Conservation (phyloP, 441 rosid species). For the Omphalea diandra region DNA sequence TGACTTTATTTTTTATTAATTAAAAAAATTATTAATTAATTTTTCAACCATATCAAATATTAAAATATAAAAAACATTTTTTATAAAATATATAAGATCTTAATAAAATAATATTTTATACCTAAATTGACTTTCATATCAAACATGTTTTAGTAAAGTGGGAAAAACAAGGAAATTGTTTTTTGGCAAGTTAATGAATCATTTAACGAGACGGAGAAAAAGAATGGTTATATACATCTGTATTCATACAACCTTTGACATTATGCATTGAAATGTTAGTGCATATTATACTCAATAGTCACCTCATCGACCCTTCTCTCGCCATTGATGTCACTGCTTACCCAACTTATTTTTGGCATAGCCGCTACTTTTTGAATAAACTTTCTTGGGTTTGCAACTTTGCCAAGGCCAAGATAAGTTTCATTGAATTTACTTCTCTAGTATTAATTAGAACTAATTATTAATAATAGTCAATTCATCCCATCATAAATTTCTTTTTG, state of each 20-base stretch:
- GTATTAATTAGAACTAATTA: not conserved
- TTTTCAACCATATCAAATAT: too few relatives aligned
- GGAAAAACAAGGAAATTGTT: too few relatives aligned
- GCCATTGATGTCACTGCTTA: conserved; percentile 14
- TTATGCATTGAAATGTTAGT: not conserved
- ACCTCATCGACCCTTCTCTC: not conserved
- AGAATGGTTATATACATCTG: too few relatives aligned
- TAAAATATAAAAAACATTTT: too few relatives aligned
- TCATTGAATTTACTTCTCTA: not conserved
- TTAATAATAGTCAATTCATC: not conserved
- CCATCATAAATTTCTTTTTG: not conserved
- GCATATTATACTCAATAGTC: not conserved
- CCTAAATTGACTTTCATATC: too few relatives aligned
- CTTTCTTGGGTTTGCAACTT: not conserved
- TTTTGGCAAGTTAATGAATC: too few relatives aligned
- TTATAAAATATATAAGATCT: too few relatives aligned
- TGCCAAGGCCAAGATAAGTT: not conserved
- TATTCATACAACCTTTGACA: not conserved
- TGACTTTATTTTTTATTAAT: too few relatives aligned
- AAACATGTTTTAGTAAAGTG: too few relatives aligned
- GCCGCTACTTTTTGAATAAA: not conserved
- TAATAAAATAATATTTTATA: too few relatives aligned
- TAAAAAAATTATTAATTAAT: too few relatives aligned
- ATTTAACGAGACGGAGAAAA: too few relatives aligned
- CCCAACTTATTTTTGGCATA: not conserved